Evolutionary conservation across 345 rosid species (phyloP).

Genomic region (Chamaenerion angustifolium): DNA sequence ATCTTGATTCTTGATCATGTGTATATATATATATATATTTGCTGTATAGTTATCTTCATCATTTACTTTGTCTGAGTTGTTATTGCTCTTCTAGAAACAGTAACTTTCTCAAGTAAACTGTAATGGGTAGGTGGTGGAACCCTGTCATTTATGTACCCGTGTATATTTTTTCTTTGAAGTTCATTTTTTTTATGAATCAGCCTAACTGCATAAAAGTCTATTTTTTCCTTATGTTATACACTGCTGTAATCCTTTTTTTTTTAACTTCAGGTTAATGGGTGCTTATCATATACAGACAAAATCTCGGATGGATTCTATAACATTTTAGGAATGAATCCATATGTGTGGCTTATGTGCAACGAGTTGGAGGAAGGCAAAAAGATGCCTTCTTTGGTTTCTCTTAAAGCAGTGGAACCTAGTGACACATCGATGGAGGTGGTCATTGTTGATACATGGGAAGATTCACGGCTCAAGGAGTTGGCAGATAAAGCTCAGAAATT

Average conservation of each 20-base stretch:
- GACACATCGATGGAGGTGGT: constrained; percentile 81
- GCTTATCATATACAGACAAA: constrained; percentile 73
- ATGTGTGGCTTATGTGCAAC: constrained; percentile 92
- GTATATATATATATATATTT: too few relatives aligned
- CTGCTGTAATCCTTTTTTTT: not conserved
- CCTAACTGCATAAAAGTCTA: too few relatives aligned
- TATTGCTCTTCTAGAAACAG: too few relatives aligned
- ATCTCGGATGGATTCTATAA: constrained; percentile 88
- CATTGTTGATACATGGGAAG: constrained; percentile 58
- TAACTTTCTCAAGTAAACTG: too few relatives aligned
- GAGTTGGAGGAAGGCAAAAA: constrained; percentile 45
- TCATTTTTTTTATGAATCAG: too few relatives aligned
- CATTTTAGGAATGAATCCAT: constrained; percentile 87
- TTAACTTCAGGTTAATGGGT: constrained; percentile 60
- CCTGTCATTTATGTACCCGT: too few relatives aligned
- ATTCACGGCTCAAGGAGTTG: constrained; percentile 64
- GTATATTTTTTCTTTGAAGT: too few relatives aligned
- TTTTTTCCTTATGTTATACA: too few relatives aligned
- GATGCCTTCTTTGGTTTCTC: constrained; percentile 60
- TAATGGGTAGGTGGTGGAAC: too few relatives aligned
- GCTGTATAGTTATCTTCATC: too few relatives aligned
- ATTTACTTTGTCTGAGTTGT: too few relatives aligned
- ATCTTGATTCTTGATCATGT: too few relatives aligned
- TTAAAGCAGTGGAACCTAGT: constrained; percentile 49
- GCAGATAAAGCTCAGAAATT: constrained; percentile 82